Conservation (phyloP, 2,329 filamentous ascomycete species). For the Aspergillus sp. region DNA sequence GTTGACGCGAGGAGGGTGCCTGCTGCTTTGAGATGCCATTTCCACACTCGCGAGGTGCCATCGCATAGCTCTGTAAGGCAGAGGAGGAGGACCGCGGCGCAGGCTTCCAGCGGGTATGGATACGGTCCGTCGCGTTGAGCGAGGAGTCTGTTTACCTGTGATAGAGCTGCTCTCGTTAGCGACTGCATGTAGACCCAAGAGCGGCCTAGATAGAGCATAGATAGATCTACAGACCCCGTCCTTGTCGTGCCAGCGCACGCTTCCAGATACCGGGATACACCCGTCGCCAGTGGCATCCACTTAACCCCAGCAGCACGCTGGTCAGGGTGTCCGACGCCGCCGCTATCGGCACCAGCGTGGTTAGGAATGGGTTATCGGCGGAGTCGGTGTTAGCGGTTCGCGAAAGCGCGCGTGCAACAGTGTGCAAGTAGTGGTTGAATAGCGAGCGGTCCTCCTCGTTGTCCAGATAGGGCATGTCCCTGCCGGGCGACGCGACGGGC, state of each 20-base stretch:
- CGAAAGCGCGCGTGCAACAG: slow-evolving; percentile 25
- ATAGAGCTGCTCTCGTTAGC: slow-evolving; percentile 18
- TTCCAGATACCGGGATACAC: slow-evolving; percentile 29
- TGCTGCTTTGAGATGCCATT: slow-evolving; percentile 41
- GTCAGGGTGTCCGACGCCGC: slow-evolving; percentile 26
- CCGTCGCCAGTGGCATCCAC: slow-evolving; percentile 30
- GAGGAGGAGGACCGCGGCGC: slow-evolving; percentile 42
- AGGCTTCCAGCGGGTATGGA: slow-evolving; percentile 36
- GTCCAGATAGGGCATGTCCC: slow-evolving; percentile 15
- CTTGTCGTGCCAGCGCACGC: slow-evolving; percentile 25
- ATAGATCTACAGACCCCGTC: slow-evolving; percentile 18
- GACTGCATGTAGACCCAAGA: background rate
- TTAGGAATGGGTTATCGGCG: slow-evolving; percentile 25
- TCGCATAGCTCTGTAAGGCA: slow-evolving; percentile 44
- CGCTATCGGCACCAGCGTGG: slow-evolving; percentile 27
- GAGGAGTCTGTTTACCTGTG: slow-evolving; percentile 24
- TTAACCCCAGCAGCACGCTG: slow-evolving; percentile 26
- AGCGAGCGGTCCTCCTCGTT: slow-evolving; percentile 28
- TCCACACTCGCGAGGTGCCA: too few species aligned
- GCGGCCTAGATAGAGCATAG: background rate
- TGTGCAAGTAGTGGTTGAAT: slow-evolving; percentile 30
- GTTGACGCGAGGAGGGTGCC: slow-evolving; percentile 37
- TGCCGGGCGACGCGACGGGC: too few species aligned
- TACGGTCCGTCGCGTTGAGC: slow-evolving; percentile 11
- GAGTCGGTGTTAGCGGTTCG: slow-evolving; percentile 20